Conservation (phyloP, 352 stramenopile genomes). For the Phytophthora niederhauseri region DNA sequence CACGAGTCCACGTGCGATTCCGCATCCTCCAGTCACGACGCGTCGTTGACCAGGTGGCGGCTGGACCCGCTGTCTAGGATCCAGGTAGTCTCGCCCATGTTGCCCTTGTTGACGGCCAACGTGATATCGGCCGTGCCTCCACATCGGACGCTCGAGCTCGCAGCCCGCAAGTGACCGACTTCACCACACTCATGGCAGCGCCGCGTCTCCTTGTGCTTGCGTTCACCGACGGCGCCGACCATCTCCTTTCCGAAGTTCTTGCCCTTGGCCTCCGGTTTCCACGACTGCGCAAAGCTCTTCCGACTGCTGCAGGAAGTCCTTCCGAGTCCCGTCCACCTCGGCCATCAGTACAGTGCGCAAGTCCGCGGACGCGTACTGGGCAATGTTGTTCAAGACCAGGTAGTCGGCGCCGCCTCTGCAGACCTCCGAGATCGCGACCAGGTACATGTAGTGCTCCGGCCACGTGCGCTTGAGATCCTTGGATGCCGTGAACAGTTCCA, state of each 20-base stretch:
- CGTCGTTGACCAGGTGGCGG: slow-evolving; percentile 1
- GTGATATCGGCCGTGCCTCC: neutral
- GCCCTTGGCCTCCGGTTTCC: neutral
- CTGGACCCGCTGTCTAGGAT: slow-evolving; percentile 8
- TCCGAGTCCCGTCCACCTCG: slow-evolving; percentile 3
- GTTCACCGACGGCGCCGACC: too few species aligned
- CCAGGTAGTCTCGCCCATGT: neutral
- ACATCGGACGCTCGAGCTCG: neutral
- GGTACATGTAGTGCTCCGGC: slow-evolving; percentile 12
- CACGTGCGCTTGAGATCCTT: slow-evolving; percentile 7
- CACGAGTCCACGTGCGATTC: neutral
- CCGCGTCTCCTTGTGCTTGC: too few species aligned
- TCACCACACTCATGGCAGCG: neutral
- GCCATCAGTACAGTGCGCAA: slow-evolving; percentile 18
- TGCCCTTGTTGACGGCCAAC: neutral
- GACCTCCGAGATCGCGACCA: slow-evolving; percentile 1
- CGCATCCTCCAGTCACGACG: neutral
- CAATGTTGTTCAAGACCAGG: slow-evolving; percentile 25
- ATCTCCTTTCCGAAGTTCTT: too few species aligned
- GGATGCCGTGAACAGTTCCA: too few species aligned
- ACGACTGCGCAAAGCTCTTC: slow-evolving; percentile 8
- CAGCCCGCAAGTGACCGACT: neutral
- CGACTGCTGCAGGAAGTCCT: slow-evolving; percentile 6
- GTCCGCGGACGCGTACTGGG: slow-evolving; percentile 19
- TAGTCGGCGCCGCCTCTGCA: slow-evolving; percentile 9